Percentiles rank a stretch among this genome's conserved stretches.
Evolutionary conservation across 225 moss, liverwort and hornwort genomes (phyloP).

Genomic region (Neckera pumila): DNA sequence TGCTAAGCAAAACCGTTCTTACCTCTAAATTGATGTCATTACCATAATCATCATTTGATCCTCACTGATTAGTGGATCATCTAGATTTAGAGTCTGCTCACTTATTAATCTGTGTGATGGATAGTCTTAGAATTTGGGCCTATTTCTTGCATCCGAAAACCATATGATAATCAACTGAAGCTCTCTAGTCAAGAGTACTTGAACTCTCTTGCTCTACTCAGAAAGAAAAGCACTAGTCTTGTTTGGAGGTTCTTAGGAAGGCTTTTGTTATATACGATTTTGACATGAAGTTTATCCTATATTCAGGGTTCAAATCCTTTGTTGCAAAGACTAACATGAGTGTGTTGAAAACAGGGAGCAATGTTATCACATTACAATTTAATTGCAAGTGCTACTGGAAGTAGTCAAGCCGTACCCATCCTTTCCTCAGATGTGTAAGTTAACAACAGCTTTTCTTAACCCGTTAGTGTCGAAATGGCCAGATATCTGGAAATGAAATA

Average conservation of each 20-base stretch:
- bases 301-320: background rate
- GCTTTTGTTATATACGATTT: background rate
- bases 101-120: background rate
- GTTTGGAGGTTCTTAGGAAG: background rate
- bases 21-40: background rate
- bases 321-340: background rate
- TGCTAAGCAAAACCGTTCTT: background rate
- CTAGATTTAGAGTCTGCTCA: background rate
- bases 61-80: background rate
- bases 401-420: constrained; percentile 16
- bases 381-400: constrained; percentile 65
- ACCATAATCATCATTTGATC: background rate
- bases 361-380: constrained; percentile 72
- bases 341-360: constrained; percentile 47
- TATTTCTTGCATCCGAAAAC: background rate
- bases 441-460: background rate
- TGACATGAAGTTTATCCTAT: background rate
- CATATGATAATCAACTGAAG: background rate
- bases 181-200: background rate
- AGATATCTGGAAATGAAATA: background rate
- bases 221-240: background rate
- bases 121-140: background rate
- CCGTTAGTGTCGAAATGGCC: too few species aligned
- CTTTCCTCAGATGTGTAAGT: constrained; percentile 57
- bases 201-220: background rate